Evolutionary conservation across 2,329 filamentous ascomycete genomes (phyloP), one percentile per base, ranked within the genome.

Genomic region (Ophiocordyceps camponoti-saundersi): DNA sequence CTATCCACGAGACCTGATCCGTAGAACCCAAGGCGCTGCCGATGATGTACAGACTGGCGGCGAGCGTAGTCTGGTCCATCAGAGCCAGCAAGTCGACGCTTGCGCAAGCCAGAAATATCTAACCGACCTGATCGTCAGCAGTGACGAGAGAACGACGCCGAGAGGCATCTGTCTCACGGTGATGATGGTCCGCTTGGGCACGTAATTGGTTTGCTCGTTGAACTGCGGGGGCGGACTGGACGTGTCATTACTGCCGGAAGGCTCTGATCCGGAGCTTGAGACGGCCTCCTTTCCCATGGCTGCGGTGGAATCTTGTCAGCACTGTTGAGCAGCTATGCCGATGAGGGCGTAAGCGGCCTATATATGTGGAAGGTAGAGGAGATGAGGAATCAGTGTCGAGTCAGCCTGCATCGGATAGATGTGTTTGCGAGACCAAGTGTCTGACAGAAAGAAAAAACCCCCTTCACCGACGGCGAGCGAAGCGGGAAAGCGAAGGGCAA

Each of bases 31-130:
- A 57, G 0, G 69, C 63, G 49, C 67, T 66, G n/a, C 69, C 69
- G 22, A 77, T 67, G 45, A 75, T 73, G 44, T 70, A 70, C 50
- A 77, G 59, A 60, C 71, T 74, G 15, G 70, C 65, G 0, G 73
- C 73, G 30, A 77, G 59, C 2, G 71, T 75, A 0, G 73, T 77
- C 56, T 77, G 73, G 54, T 77, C 73, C 62, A 77, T 74, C 45
- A 77, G 60, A 0, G 73, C 71, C 30, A 75, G 53, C 39, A 77
- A 57, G 46, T 77, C 73, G 48, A 75, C 70, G 21, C 64, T 73
- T 42, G 73, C 67, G 50, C 72, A 76, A 16, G 73, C 71, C 15
- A 77, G 59, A 50, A 77, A 77, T 50, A 77, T 75, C 72, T 75
- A 47, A 6, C 23, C n/a, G n/a, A 11, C 10, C n/a, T n/a, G 6